Base-by-base conservation (phyloP, 768 basidiomycete species). In the Steccherinum ochraceum region DNA sequence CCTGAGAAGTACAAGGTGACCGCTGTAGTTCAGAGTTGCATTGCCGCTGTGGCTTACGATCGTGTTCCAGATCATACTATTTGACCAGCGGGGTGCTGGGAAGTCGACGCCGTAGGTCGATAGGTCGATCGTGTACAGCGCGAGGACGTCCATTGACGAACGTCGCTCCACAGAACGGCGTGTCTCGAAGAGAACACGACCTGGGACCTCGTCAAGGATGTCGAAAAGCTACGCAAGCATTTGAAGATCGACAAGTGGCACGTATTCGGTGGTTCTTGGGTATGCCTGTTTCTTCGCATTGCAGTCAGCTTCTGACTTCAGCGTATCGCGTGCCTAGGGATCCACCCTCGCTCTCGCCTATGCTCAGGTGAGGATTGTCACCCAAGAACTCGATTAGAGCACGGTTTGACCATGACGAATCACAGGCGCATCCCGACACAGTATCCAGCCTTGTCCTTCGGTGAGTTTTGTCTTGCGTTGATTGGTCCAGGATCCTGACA, bases 241-340 rank as follows among this genome's bases (percentile, higher is more conserved):
- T 76, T 97, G 13, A 69, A 69, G 40, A 76, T 97, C 50, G 83
- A 89, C 18, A 89, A 82, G 61, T 96, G 93, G 93, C 84, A 94
- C 51, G 89, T 96, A 23, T 96, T 97, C 62, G 94, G 94, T 24
- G 93, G 93, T 7, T 90, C 86, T 45, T 95, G 93, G 93, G 88
- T 86, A 57, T n/a, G 46, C 20, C 18, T 45, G 24, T 19, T 39
- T 13, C 25, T 5, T 12, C 20, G 21, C 23, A 16, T 24, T 12
- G 21, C 26, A 19, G 25, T 16, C 18, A 12, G 4, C 12, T 16
- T 24, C 26, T 52, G 24, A 50, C 23, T 5, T 30, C 18, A 18
- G n/a, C 39, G 24, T n/a, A 16, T n/a, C n/a, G n/a, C n/a, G n/a
- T n/a, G n/a, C n/a, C n/a, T 40, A 82, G 89, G 93, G 94, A 2